phyloP scores from a whole-genome alignment of 2,329 filamentous ascomycete genomes.

The Claviceps sorghi region DNA sequence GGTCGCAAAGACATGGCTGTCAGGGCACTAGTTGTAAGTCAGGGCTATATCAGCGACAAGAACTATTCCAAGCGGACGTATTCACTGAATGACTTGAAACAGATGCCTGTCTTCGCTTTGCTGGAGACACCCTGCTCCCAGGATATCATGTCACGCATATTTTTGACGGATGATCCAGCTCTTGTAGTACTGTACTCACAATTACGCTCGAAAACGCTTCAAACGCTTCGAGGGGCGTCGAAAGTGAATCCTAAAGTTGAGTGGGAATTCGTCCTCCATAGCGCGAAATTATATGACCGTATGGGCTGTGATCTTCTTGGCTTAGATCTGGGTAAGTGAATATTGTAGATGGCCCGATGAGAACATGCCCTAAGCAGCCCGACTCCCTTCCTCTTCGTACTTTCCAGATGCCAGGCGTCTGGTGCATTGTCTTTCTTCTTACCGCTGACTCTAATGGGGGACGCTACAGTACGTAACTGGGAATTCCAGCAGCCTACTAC shows the following conservation, averaged over 20 bases:
- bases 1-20: conserved; percentile 71
- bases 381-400: background rate
- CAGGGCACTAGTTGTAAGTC: conserved; percentile 59
- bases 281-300: conserved; percentile 66
- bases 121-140: conserved; percentile 54
- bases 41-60: background rate
- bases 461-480: conserved; percentile 54
- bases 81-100: background rate
- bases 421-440: background rate
- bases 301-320: conserved; percentile 92
- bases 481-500: conserved; percentile 49
- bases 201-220: conserved; percentile 64
- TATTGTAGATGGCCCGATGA: background rate
- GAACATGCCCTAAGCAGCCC: background rate
- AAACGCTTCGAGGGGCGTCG: conserved; percentile 72
- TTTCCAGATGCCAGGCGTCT: too few relatives aligned
- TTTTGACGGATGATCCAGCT: conserved; percentile 80
- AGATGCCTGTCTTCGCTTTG: conserved; percentile 67
- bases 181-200: conserved; percentile 78
- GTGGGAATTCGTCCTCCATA: conserved; percentile 81
- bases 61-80: background rate
- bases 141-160: conserved; percentile 60
- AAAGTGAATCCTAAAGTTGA: conserved; percentile 66
- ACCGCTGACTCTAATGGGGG: background rate
- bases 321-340: conserved; percentile 56